Percentiles rank a stretch among this genome's conserved stretches.
phyloP scores from a whole-genome alignment of 768 basidiomycete species.

The Coprinopsis cinerea region DNA sequence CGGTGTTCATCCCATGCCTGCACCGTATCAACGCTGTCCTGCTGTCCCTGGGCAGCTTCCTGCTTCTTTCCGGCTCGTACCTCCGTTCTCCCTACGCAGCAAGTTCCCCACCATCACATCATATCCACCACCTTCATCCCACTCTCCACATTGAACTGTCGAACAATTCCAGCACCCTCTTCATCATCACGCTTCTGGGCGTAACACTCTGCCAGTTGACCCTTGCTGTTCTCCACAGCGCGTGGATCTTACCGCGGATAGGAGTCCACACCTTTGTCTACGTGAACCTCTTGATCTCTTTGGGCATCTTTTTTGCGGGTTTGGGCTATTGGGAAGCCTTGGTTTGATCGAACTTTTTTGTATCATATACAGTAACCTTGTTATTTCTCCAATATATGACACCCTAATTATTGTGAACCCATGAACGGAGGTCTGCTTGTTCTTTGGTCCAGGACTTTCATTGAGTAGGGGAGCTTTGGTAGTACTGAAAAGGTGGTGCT shows the following conservation, averaged over 20 bases:
- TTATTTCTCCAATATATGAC: too few species aligned
- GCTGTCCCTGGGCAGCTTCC: conserved; percentile 60
- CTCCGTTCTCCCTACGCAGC: conserved; percentile 46
- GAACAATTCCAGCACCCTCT: conserved; percentile 24
- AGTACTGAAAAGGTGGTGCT: too few species aligned
- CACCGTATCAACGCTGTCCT: conserved; percentile 72
- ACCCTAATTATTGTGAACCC: too few species aligned
- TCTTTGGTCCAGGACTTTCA: too few species aligned
- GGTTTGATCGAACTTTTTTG: too few species aligned
- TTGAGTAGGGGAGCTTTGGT: too few species aligned
- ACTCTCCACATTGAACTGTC: conserved; percentile 6
- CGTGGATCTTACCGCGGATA: conserved; percentile 59
- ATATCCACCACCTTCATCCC: conserved; percentile 14
- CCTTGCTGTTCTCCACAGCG: conserved; percentile 61
- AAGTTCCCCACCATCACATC: background rate
- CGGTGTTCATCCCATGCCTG: conserved; percentile 71
- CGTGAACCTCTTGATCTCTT: conserved; percentile 28
- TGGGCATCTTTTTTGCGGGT: background rate
- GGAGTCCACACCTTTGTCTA: conserved; percentile 78
- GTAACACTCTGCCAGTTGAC: conserved; percentile 44
- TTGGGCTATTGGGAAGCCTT: background rate
- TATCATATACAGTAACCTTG: too few species aligned
- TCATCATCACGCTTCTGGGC: conserved; percentile 36
- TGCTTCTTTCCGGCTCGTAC: conserved; percentile 57
- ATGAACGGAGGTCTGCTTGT: too few species aligned